phyloP scores from a whole-genome alignment of 805 yeast species.

The Candida dendrica region DNA sequence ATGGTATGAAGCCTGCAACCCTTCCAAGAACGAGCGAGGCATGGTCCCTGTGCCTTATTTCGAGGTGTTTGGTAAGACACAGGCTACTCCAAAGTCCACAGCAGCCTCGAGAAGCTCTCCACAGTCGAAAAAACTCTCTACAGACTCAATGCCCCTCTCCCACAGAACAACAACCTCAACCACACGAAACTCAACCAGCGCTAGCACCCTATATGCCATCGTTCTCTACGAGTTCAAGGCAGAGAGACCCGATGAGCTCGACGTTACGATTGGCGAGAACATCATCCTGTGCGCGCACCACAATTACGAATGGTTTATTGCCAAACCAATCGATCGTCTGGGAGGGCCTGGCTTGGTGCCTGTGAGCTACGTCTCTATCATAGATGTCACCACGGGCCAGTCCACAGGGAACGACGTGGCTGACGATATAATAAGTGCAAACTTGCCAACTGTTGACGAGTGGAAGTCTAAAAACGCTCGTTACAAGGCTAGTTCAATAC shows the following conservation, averaged over 20 bases:
- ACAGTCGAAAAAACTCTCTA: constrained; percentile 12
- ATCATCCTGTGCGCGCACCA: constrained; percentile 94
- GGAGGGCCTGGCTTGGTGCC: constrained; percentile 99
- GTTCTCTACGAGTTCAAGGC: constrained; percentile 85
- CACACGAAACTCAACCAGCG: constrained; percentile 14
- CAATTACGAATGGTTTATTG: constrained; percentile 95
- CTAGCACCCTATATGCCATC: constrained; percentile 66
- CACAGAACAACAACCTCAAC: constrained; percentile 18
- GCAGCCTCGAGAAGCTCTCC: constrained; percentile 7
- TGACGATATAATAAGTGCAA: constrained; percentile 56
- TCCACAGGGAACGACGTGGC: constrained; percentile 47
- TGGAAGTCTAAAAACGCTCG: constrained; percentile 91
- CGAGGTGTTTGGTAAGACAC: constrained; percentile 67
- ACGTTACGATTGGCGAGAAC: constrained; percentile 79
- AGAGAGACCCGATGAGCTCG: constrained; percentile 70
- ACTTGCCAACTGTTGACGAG: constrained; percentile 87
- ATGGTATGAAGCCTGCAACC: constrained; percentile 88
- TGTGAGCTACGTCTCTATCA: constrained; percentile 76
- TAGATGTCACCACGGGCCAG: constrained; percentile 64
- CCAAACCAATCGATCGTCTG: constrained; percentile 87
- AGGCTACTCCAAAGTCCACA: constrained; percentile 27
- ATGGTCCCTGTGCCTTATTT: constrained; percentile 84
- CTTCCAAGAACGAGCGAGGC: constrained; percentile 69
- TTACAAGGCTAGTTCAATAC: constrained; percentile 85
- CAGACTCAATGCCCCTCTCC: constrained; percentile 11